A percentile compares a stretch with the other conserved stretches of the same genome.
phyloP scores from a whole-genome alignment of 306 rosid genomes.

The Begonia fuchsioides region DNA sequence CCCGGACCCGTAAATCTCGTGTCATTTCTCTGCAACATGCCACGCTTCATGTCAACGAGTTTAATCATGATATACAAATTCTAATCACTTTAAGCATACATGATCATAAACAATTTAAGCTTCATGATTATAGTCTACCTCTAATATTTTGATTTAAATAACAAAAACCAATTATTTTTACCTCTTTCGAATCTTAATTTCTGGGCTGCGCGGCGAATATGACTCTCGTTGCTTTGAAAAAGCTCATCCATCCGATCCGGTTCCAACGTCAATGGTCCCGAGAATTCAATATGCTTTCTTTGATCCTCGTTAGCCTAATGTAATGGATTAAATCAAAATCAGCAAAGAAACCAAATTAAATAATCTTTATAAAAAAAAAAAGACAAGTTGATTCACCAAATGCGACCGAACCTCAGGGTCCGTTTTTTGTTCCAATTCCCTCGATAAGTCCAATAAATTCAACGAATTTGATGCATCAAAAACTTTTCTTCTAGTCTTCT shows the following conservation, averaged over 20 bases:
- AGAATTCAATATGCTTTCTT: conserved; percentile 27
- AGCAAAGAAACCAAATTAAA: too few species aligned
- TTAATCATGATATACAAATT: too few species aligned
- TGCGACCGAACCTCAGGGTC: conserved; percentile 6
- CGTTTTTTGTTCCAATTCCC: conserved; percentile 19
- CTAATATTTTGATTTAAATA: too few species aligned
- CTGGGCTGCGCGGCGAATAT: conserved; percentile 29
- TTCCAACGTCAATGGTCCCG: conserved; percentile 29
- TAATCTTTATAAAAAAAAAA: neutral
- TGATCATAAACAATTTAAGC: too few species aligned
- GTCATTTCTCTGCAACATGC: too few species aligned
- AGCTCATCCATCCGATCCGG: conserved; percentile 28
- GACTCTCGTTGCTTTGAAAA: conserved; percentile 35
- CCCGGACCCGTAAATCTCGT: too few species aligned
- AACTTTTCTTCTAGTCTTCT: conserved; percentile 13
- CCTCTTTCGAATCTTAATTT: conserved; percentile 85
- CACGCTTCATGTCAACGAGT: too few species aligned
- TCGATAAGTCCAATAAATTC: conserved; percentile 13
- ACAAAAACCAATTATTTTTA: conserved; percentile 4
- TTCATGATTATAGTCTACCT: too few species aligned
- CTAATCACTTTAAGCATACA: too few species aligned
- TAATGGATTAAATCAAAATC: neutral
- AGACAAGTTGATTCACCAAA: conserved; percentile 18
- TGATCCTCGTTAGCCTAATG: conserved; percentile 21
- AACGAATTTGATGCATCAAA: conserved; percentile 33